phyloP scores from a whole-genome alignment of 164 flowering plant species.

The Euptelea pleiosperma region DNA sequence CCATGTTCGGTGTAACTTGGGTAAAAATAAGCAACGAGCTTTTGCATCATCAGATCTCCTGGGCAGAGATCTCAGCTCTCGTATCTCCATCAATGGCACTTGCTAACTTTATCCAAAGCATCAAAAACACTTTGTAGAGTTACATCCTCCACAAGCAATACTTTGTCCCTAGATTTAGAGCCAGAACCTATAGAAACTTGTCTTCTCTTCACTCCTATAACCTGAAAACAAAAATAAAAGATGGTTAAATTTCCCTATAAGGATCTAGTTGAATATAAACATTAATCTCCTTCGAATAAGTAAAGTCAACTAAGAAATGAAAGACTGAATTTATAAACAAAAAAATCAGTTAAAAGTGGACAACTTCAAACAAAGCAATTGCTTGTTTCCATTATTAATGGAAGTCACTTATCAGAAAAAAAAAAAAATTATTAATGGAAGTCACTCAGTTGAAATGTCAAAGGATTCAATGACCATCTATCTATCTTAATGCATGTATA shows the following conservation, averaged over 20 bases:
- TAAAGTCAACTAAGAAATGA: too few species aligned
- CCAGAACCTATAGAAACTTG: conserved; percentile 80
- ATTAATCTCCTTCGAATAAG: not conserved
- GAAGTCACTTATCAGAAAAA: too few species aligned
- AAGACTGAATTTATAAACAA: too few species aligned
- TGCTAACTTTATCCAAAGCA: conserved; percentile 54
- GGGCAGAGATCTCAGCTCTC: not conserved
- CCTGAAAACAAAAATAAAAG: conserved; percentile 36
- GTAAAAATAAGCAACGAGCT: too few species aligned
- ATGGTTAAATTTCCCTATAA: not conserved
- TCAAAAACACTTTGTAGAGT: conserved; percentile 60
- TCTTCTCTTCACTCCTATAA: conserved; percentile 82
- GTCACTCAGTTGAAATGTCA: too few species aligned
- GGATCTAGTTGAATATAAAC: too few species aligned
- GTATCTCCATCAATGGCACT: conserved; percentile 24
- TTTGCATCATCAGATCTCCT: not conserved
- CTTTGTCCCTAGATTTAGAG: conserved; percentile 91
- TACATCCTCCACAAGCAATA: conserved; percentile 78
- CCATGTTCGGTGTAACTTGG: too few species aligned
- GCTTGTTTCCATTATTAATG: too few species aligned
- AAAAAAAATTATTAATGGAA: too few species aligned
- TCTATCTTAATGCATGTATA: too few species aligned
- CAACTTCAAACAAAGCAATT: not conserved
- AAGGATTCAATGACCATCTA: too few species aligned
- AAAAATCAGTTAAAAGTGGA: not conserved